Base-by-base conservation (phyloP, 78 protist species). In the Diacronema lutheri region DNA sequence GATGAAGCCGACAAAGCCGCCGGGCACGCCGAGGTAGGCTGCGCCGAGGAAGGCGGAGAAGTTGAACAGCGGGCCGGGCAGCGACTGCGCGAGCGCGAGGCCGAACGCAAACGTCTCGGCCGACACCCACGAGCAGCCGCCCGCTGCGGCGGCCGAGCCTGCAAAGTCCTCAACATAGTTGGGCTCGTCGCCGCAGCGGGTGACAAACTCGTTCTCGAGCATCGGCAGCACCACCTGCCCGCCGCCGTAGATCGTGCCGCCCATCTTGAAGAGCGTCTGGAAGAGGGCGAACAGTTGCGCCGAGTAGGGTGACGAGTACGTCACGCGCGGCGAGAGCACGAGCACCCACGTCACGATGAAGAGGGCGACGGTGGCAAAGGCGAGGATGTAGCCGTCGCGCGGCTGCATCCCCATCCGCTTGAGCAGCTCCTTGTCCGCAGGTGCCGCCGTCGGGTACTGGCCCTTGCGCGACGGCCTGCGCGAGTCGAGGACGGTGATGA, bases 21-120 rank as follows among this genome's bases (percentile, higher is more conserved):
- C 56, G 21, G 37, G 7, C 26, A 44, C 41, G 35, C 61, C 55
- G 13, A 21, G n/a, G 37, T 11, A 7, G 9, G 21, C 58, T 23
- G 41, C 58, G 23, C 79, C 79, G 23, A 72, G 79, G 35, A 26
- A 72, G 31, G 79, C 79, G 60, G 40, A 10, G 23, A 72, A 23
- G 58, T 72, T 72, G 79, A 72, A 72, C 29, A 44, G 33, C 23
- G 79, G 79, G 19, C 79, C 79, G 19, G 79, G 79, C 38, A 72
- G 11, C 26, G 61, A 25, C 58, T 72, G 79, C 61, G 23, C 79
- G 60, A 72, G 40, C 60, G 79, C 79, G 16, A 72, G 23, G 40
- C 79, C 79, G 73, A 61, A 61, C 33, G 29, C 68, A 61, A 61
- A 61, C 38, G 68, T 26, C 33, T 61, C 68, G 26, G 33, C 35